Conservation (phyloP, 371 early-diverging fungal species). For the Mortierella sp. region DNA sequence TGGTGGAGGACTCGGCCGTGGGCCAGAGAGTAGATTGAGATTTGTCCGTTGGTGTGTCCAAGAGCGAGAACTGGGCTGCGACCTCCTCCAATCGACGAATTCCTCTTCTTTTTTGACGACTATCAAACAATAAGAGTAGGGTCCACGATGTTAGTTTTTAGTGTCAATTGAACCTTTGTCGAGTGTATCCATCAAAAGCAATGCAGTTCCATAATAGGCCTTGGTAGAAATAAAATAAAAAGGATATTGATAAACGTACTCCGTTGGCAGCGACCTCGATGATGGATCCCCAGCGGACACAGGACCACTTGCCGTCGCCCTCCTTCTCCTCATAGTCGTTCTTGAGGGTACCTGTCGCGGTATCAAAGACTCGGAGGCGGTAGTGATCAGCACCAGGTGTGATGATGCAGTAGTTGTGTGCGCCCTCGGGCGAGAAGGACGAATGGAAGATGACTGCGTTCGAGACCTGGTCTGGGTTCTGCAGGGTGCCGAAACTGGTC, state of each 20-base stretch:
- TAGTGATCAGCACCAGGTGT: slow-evolving; percentile 79
- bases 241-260: slow-evolving; percentile 25
- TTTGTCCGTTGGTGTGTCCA: slow-evolving; percentile 75
- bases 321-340: slow-evolving; percentile 74
- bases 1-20: slow-evolving; percentile 71
- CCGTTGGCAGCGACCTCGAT: slow-evolving; percentile 60
- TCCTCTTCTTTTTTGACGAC: slow-evolving; percentile 68
- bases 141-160: not conserved
- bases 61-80: slow-evolving; percentile 71
- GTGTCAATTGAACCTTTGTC: not conserved
- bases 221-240: slow-evolving; percentile 8
- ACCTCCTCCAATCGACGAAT: slow-evolving; percentile 39
- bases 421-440: slow-evolving; percentile 67
- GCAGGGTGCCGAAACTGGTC: slow-evolving; percentile 49
- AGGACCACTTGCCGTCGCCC: slow-evolving; percentile 65
- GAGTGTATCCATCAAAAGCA: not conserved
- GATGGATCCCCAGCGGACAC: slow-evolving; percentile 74
- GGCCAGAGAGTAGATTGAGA: slow-evolving; percentile 74
- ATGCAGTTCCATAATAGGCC: not conserved
- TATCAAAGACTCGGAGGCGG: slow-evolving; percentile 79
- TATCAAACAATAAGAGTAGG: slow-evolving; percentile 5
- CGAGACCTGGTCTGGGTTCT: slow-evolving; percentile 56
- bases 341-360: slow-evolving; percentile 74
- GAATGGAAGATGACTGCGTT: slow-evolving; percentile 65
- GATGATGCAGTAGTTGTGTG: slow-evolving; percentile 77